Percentiles rank a stretch among this genome's conserved stretches.
phyloP scores from a whole-genome alignment of 306 rosid species.

The Dryas drummondii region DNA sequence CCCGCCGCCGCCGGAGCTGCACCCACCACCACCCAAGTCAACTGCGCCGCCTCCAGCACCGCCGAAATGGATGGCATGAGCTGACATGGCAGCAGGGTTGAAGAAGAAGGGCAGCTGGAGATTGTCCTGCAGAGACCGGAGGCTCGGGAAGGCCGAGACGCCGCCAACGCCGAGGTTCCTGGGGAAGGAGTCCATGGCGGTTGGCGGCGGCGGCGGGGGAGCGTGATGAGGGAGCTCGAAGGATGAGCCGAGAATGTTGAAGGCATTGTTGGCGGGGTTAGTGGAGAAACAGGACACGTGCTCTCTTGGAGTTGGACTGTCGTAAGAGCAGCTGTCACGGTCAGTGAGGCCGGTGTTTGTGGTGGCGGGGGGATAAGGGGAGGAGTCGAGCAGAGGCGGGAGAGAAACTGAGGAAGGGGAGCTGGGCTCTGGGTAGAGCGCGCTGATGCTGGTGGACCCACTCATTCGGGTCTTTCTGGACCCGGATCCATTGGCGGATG shows the following conservation, averaged over 20 bases:
- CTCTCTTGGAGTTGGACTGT: conserved; percentile 56
- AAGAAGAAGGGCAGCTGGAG: conserved; percentile 67
- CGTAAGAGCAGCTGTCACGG: conserved; percentile 56
- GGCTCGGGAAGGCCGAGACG: conserved; percentile 70
- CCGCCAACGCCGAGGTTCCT: conserved; percentile 38
- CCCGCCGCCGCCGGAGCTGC: conserved; percentile 27
- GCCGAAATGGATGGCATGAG: conserved; percentile 5
- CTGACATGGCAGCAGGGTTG: conserved; percentile 26
- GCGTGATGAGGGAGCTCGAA: conserved; percentile 31
- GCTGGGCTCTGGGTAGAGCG: conserved; percentile 58
- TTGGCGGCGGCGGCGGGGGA: conserved; percentile 17
- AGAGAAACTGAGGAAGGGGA: conserved; percentile 85
- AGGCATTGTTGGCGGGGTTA: conserved; percentile 21
- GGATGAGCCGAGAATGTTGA: conserved; percentile 28
- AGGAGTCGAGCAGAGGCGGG: conserved; percentile 82
- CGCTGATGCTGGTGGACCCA: conserved; percentile 15
- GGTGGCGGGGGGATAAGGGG: conserved; percentile 40
- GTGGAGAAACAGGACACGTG: conserved; percentile 99
- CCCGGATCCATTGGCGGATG: conserved; percentile 25
- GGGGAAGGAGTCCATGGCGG: conserved; percentile 41
- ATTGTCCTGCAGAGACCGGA: conserved; percentile 83
- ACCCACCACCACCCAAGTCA: conserved; percentile 27
- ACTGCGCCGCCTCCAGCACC: not conserved
- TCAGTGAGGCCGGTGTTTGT: conserved; percentile 27
- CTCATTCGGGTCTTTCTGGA: conserved; percentile 51